These are phyloP conservation scores for Styphnolobium japonicum DNA, from an alignment of 306 rosid species.

Conservation along the genomic window DNA sequence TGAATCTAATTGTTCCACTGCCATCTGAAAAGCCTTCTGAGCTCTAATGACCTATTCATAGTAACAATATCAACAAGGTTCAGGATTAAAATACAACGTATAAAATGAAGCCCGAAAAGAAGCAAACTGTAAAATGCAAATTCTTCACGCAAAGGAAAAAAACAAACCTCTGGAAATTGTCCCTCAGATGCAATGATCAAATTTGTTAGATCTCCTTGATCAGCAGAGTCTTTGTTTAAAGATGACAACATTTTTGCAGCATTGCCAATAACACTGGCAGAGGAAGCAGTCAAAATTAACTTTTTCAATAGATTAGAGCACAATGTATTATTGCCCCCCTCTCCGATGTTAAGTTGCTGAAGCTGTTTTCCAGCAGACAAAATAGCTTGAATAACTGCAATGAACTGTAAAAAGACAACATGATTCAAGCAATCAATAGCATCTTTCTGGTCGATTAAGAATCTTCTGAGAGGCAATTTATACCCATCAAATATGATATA, in stretches of 20 bases:
- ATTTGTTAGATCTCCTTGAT: conserved; percentile 65
- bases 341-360: conserved; percentile 63
- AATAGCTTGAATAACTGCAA: conserved; percentile 83
- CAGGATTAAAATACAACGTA: background rate
- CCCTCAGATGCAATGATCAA: conserved; percentile 54
- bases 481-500: background rate
- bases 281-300: conserved; percentile 71
- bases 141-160: conserved; percentile 3
- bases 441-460: background rate
- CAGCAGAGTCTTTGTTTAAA: conserved; percentile 77
- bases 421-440: conserved; percentile 27
- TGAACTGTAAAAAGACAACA: conserved; percentile 49
- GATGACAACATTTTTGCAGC: conserved; percentile 81
- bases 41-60: conserved; percentile 57
- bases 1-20: conserved; percentile 63
- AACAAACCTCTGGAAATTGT: conserved; percentile 72
- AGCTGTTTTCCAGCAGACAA: conserved; percentile 79
- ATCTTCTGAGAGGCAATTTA: background rate
- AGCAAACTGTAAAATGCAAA: conserved; percentile 9
- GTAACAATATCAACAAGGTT: conserved; percentile 16
- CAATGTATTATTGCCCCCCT: conserved; percentile 35
- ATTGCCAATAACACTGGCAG: conserved; percentile 53
- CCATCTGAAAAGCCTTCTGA: conserved; percentile 57
- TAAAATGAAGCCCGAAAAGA: conserved; percentile 2
- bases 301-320: conserved; percentile 63